Percentiles rank a stretch among this genome's conserved stretches.
Evolutionary conservation across 2,329 filamentous ascomycete genomes (phyloP).

Genomic region (Incumbomyces lentus): DNA sequence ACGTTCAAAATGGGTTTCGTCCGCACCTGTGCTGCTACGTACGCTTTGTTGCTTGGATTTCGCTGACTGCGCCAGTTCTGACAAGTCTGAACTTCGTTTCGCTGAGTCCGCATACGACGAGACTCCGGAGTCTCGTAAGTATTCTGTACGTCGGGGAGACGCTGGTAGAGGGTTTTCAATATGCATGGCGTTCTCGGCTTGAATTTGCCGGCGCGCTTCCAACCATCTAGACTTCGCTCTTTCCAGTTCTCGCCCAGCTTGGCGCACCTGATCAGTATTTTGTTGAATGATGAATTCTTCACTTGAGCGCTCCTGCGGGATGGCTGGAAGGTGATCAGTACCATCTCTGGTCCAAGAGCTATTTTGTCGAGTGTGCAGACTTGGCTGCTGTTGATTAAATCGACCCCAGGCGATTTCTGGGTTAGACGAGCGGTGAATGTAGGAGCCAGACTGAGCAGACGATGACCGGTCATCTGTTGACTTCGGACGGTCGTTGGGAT

Average conservation of each 20-base stretch:
- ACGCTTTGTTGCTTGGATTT: background rate
- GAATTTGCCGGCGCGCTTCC: background rate
- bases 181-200: background rate
- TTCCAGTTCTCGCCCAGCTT: background rate
- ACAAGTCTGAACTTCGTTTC: background rate
- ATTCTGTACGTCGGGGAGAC: background rate
- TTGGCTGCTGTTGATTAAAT: background rate
- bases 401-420: background rate
- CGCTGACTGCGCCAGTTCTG: background rate
- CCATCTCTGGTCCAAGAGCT: background rate
- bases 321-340: background rate
- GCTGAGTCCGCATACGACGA: background rate
- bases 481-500: background rate
- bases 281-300: background rate
- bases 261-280: background rate
- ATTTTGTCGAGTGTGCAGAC: background rate
- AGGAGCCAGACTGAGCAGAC: conserved; percentile 2
- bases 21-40: background rate
- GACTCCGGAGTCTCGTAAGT: background rate
- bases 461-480: background rate
- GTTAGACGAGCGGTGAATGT: background rate
- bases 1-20: too few species aligned
- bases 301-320: background rate
- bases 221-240: background rate
- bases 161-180: background rate